These are phyloP conservation scores for Exutisphaerella laricina DNA, from an alignment of 2,329 filamentous ascomycete genomes.

Conservation along the genomic window DNA sequence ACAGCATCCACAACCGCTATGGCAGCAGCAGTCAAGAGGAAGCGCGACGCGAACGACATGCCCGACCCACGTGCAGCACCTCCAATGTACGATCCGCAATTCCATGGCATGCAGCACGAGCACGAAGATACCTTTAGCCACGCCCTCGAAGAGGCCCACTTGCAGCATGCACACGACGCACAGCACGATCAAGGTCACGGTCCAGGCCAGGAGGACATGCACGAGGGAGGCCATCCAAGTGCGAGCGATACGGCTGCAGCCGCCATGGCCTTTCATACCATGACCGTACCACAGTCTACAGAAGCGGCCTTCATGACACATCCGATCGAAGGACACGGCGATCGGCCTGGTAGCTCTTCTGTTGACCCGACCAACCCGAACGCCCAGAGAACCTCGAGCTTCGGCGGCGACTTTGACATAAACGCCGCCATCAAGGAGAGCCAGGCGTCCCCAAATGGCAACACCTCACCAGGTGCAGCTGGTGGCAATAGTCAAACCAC, in stretches of 20 bases:
- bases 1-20: conserved; percentile 11
- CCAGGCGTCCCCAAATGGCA: conserved; percentile 28
- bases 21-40: conserved; percentile 39
- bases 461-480: conserved; percentile 38
- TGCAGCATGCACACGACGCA: conserved; percentile 8
- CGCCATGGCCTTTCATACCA: conserved; percentile 48
- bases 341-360: conserved; percentile 19
- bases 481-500: conserved; percentile 31
- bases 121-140: conserved; percentile 38
- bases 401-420: conserved; percentile 23
- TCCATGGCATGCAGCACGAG: conserved; percentile 31
- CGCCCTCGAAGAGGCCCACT: conserved; percentile 29
- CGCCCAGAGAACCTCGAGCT: conserved; percentile 19
- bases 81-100: conserved; percentile 21
- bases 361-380: conserved; percentile 17
- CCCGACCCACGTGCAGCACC: conserved; percentile 35
- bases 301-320: conserved; percentile 44
- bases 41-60: conserved; percentile 44
- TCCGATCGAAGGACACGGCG: conserved; percentile 15
- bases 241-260: conserved; percentile 58
- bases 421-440: conserved; percentile 5
- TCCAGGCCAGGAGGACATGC: conserved; percentile 15
- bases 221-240: conserved; percentile 39
- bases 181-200: conserved; percentile 16
- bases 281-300: conserved; percentile 53